These are phyloP conservation scores for Leccinum boreale DNA, from an alignment of 768 basidiomycete genomes.

Conservation along the genomic window DNA sequence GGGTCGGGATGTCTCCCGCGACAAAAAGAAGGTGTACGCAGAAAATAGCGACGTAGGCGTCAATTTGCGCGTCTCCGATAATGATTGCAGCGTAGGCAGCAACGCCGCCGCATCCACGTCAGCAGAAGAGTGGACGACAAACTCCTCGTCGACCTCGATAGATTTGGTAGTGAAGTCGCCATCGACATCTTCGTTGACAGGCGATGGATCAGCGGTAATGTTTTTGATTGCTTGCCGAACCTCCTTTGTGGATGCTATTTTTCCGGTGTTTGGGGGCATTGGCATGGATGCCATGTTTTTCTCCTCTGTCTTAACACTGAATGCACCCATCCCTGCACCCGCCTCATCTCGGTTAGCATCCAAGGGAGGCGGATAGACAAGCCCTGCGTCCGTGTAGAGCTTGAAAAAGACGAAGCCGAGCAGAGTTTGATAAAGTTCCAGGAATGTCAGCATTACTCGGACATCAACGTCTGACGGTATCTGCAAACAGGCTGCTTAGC, in stretches of 20 bases:
- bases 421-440: constrained; percentile 96
- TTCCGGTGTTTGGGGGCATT: constrained; percentile 15
- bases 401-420: constrained; percentile 97
- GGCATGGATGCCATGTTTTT: constrained; percentile 18
- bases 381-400: constrained; percentile 90
- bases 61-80: constrained; percentile 59
- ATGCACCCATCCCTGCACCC: constrained; percentile 86
- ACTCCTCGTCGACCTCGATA: constrained; percentile 57
- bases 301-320: constrained; percentile 61
- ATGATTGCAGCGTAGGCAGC: constrained; percentile 66
- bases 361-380: constrained; percentile 93
- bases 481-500: constrained; percentile 38
- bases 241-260: constrained; percentile 53
- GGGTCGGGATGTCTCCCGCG: constrained; percentile 85
- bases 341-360: constrained; percentile 80
- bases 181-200: constrained; percentile 36
- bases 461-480: constrained; percentile 95
- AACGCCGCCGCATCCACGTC: constrained; percentile 42
- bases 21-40: constrained; percentile 88
- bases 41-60: constrained; percentile 67
- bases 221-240: constrained; percentile 49
- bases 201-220: constrained; percentile 29
- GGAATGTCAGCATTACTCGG: constrained; percentile 95
- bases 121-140: constrained; percentile 59
- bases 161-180: constrained; percentile 31